These are phyloP conservation scores for Lactuca sativa DNA, from an alignment of 129 eudicot species.

Conservation along the genomic window DNA sequence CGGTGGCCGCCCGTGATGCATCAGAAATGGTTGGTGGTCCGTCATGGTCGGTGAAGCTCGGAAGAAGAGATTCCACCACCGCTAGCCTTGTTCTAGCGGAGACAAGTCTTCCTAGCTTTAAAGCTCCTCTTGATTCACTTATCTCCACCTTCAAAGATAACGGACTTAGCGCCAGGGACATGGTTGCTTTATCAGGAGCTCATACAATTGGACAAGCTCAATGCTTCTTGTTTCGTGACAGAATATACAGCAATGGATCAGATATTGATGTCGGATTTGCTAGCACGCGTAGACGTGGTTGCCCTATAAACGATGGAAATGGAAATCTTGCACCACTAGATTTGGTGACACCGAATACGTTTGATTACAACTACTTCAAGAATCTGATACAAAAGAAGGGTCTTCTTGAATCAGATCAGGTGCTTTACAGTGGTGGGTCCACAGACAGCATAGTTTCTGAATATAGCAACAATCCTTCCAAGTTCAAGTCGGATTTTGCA, in stretches of 20 bases:
- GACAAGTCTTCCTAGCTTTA: too few species aligned
- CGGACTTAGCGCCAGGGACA: too few species aligned
- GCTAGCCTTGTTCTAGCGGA: too few species aligned
- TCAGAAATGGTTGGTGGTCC: too few species aligned
- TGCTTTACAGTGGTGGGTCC: conserved; percentile 65
- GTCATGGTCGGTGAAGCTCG: too few species aligned
- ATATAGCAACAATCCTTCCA: conserved; percentile 36
- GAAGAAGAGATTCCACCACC: too few species aligned
- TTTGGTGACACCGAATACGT: conserved; percentile 44
- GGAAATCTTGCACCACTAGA: conserved; percentile 58
- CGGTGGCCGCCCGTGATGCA: too few species aligned
- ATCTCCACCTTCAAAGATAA: too few species aligned
- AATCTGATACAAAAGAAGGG: conserved; percentile 56
- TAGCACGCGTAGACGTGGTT: conserved; percentile 27
- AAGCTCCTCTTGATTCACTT: too few species aligned
- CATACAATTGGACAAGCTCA: conserved; percentile 73
- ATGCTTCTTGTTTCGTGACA: conserved; percentile 52
- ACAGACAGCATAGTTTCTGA: conserved; percentile 46
- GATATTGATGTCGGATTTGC: conserved; percentile 30
- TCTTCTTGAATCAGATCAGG: conserved; percentile 77
- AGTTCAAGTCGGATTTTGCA: conserved; percentile 55
- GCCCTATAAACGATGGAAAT: conserved; percentile 48
- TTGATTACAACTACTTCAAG: conserved; percentile 53
- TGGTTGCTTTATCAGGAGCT: conserved; percentile 46
- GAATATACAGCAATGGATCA: conserved; percentile 58